A percentile compares a stretch with the other conserved stretches of the same genome.
Conservation (phyloP, 306 rosid genomes). For the Cicer arietinum region DNA sequence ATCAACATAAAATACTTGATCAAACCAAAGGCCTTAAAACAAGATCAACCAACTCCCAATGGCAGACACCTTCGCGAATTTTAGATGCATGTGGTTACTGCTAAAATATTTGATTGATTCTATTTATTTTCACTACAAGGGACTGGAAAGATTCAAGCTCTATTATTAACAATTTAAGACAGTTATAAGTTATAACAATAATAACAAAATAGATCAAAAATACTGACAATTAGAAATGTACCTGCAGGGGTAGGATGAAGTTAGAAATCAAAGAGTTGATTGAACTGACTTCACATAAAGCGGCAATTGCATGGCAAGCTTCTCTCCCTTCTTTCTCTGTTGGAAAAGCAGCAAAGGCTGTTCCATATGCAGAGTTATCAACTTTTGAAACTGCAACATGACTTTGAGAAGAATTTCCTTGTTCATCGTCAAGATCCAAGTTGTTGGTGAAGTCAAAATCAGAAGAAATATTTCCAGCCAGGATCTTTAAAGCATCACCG, state of each 20-base stretch:
- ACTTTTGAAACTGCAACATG: constrained; percentile 43
- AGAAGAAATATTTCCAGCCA: constrained; percentile 90
- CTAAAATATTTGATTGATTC: constrained; percentile 7
- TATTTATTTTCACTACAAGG: constrained; percentile 5
- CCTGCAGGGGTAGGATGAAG: constrained; percentile 98
- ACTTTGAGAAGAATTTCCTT: constrained; percentile 50
- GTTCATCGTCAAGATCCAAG: constrained; percentile 42
- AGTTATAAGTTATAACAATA: constrained; percentile 22
- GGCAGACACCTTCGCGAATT: constrained; percentile 3
- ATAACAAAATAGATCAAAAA: constrained; percentile 1
- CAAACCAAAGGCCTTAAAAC: not conserved
- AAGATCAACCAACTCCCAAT: constrained; percentile 20
- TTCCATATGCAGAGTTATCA: constrained; percentile 69
- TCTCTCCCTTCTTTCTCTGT: constrained; percentile 73
- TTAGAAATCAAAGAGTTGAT: constrained; percentile 90
- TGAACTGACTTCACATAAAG: constrained; percentile 95
- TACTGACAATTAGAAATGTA: constrained; percentile 34
- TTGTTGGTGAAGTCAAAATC: constrained; percentile 65
- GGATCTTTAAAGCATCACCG: constrained; percentile 74
- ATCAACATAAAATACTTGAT: constrained; percentile 7
- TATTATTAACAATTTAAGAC: not conserved
- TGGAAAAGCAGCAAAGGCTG: constrained; percentile 71
- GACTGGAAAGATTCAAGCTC: not conserved
- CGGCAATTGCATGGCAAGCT: constrained; percentile 97
- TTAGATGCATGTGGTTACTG: constrained; percentile 12